These are phyloP conservation scores for Colletotrichum sp. DNA, from an alignment of 2,329 filamentous ascomycete genomes.

Conservation along the genomic window DNA sequence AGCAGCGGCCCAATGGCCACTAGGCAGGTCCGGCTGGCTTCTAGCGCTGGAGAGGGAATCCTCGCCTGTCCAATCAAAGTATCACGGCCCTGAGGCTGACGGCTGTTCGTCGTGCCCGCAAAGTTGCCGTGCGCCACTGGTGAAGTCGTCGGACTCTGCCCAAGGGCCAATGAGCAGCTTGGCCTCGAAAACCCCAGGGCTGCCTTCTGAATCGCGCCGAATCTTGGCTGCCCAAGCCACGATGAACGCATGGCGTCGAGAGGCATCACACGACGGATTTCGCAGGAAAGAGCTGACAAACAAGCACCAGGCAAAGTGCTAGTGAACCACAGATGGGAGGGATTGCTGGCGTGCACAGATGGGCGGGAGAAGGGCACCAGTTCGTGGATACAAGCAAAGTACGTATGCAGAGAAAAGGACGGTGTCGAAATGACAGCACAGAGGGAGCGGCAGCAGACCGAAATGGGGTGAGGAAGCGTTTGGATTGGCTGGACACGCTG, in stretches of 20 bases:
- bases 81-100: neutral
- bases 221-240: neutral
- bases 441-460: neutral
- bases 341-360: neutral
- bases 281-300: neutral
- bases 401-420: neutral
- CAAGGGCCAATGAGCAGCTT: neutral
- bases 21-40: neutral
- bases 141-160: neutral
- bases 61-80: constrained; percentile 4
- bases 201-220: neutral
- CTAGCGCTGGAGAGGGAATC: constrained; percentile 1
- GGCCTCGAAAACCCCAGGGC: neutral
- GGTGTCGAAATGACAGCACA: neutral
- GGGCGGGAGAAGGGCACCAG: neutral
- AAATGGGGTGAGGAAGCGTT: neutral
- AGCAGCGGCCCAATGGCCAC: neutral
- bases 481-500: neutral
- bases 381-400: neutral
- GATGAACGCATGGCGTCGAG: neutral
- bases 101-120: neutral
- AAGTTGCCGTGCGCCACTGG: neutral
- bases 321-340: neutral
- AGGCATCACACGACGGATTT: neutral
- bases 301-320: neutral